Percentiles rank a stretch among this genome's conserved stretches.
Conservation (phyloP, 352 stramenopile genomes). For the Peronospora farinosa region DNA sequence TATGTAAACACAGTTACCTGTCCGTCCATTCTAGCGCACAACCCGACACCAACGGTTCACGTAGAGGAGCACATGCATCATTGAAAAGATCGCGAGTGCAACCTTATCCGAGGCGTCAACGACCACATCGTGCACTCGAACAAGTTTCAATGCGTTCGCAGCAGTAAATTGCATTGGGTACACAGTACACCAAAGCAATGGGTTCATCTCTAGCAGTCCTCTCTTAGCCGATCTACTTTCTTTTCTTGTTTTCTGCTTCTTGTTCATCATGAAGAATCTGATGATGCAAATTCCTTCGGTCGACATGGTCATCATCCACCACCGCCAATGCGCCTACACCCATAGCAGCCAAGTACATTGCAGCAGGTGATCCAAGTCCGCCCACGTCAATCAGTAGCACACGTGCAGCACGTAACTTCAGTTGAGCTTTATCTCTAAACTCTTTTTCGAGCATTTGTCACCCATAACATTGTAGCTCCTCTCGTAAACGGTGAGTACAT, state of each 20-base stretch:
- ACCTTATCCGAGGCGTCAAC: constrained; percentile 96
- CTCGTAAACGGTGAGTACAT: constrained; percentile 41
- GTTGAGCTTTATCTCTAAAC: constrained; percentile 87
- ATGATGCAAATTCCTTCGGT: constrained; percentile 95
- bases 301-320: constrained; percentile 93
- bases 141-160: constrained; percentile 73
- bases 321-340: constrained; percentile 91
- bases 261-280: constrained; percentile 92
- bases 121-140: constrained; percentile 86
- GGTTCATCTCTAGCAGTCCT: constrained; percentile 66
- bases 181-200: constrained; percentile 55
- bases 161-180: constrained; percentile 50
- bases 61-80: constrained; percentile 85
- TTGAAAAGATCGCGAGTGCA: constrained; percentile 94
- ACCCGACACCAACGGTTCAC: constrained; percentile 89
- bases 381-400: constrained; percentile 92
- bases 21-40: constrained; percentile 94
- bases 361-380: constrained; percentile 92
- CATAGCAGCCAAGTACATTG: constrained; percentile 92
- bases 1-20: constrained; percentile 95
- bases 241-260: constrained; percentile 53
- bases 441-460: constrained; percentile 92
- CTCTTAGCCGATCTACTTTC: constrained; percentile 84
- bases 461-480: constrained; percentile 85
- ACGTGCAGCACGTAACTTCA: constrained; percentile 58